Evolutionary conservation across 345 rosid species (phyloP).

Genomic region (Psidium friedrichsthalianum): DNA sequence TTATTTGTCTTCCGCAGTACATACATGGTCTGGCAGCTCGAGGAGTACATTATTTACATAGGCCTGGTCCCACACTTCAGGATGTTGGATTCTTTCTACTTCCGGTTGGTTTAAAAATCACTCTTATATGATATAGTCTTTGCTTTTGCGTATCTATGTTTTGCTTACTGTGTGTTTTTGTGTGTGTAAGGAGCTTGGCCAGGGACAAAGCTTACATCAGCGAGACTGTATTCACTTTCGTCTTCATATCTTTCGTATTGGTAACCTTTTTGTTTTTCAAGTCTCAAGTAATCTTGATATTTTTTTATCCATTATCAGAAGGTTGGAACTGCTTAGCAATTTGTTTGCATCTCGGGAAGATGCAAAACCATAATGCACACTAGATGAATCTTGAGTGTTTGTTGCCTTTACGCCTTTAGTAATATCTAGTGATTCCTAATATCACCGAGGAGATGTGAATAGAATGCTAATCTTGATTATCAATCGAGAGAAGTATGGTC

Average conservation of each 20-base stretch:
- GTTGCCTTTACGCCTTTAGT: not conserved
- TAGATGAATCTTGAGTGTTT: not conserved
- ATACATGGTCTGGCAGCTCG: conserved; percentile 88
- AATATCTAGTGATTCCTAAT: not conserved
- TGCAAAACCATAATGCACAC: not conserved
- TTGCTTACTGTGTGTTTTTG: not conserved
- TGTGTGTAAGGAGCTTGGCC: conserved; percentile 80
- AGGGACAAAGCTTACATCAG: conserved; percentile 86
- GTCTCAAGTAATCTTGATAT: not conserved
- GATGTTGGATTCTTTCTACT: conserved; percentile 83
- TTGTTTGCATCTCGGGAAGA: not conserved
- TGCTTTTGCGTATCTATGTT: not conserved
- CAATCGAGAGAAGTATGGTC: not conserved
- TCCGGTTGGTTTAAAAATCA: conserved; percentile 45
- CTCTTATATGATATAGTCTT: not conserved
- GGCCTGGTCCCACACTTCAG: conserved; percentile 77
- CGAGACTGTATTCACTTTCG: conserved; percentile 59
- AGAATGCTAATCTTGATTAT: not conserved
- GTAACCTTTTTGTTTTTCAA: conserved; percentile 29
- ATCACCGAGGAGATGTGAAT: not conserved
- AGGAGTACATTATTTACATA: conserved; percentile 91
- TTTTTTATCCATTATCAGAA: not conserved
- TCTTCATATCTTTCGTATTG: conserved; percentile 64
- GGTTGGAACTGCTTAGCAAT: not conserved
- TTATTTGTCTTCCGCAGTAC: conserved; percentile 40